Evolutionary conservation across 129 eudicot species (phyloP), one percentile per base, ranked within the genome.

Genomic region (Flaveria brownii): DNA sequence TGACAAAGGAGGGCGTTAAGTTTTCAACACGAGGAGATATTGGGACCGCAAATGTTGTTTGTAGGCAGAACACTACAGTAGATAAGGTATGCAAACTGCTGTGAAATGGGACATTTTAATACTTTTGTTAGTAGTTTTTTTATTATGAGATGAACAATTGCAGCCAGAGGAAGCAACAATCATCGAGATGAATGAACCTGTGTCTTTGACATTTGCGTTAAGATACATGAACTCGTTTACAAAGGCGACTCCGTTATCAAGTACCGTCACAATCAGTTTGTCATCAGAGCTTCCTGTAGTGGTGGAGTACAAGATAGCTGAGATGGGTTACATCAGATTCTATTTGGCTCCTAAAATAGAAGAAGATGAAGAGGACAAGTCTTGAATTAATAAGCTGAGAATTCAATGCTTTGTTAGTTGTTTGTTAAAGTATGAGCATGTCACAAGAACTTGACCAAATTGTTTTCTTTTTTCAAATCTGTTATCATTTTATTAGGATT

Each of bases 121-220:
- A 7, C 22, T 2, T 47, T 45, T 54, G 17, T 54, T 30, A 1
- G 1, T 25, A 25, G 25, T 60, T 25, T 5, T 25, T 20, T 73
- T 12, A 13, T 30, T 30, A 1, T 36, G 2, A 42, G 56, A 13
- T 16, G 3, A 12, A 18, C 52, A 54, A 46, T 25, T 79, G 73
- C 92, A 93, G 98, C 98, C 98, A 16, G 98, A 93, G 72, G 98
- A 93, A 54, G 88, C 97, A 0, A 93, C 96, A 1, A 66, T 93
- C 6, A 87, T 93, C 43, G 98, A 93, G 84, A 93, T 93, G 97
- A 93, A 87, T n/a, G 96, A 93, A 83, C 98, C 97, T 2, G 97
- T 93, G 18, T 88, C 97, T 0, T 57, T 93, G 85, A 88, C 98
- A 41, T 90, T 93, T 91, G 97, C 98, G 45, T 89, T 93, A 65